These are phyloP conservation scores for Graphilbum fragrans DNA, from an alignment of 2,329 filamentous ascomycete species.

Conservation along the genomic window DNA sequence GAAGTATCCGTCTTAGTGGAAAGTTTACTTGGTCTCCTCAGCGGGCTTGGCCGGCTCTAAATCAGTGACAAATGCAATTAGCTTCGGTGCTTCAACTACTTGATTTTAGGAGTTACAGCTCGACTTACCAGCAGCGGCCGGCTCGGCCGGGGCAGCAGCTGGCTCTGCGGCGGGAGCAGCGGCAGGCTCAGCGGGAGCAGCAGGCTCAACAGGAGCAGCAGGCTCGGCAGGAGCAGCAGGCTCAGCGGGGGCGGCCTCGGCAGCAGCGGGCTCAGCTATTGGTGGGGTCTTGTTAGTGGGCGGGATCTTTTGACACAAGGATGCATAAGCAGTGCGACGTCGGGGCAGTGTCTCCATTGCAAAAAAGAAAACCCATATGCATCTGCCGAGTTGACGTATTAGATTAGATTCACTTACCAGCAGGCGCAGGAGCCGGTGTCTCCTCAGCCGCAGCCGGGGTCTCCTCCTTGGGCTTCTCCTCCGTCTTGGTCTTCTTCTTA, in stretches of 20 bases:
- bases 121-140: conserved; percentile 18
- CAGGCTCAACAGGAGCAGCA: too few species aligned
- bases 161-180: conserved; percentile 9
- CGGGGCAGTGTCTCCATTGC: too few species aligned
- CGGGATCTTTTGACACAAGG: too few species aligned
- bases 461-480: conserved; percentile 15
- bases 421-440: conserved; percentile 15
- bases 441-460: conserved; percentile 11
- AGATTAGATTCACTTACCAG: too few species aligned
- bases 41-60: not conserved
- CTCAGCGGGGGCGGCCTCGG: conserved; percentile 9
- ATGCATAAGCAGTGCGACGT: not conserved
- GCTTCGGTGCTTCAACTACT: not conserved
- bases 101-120: too few species aligned
- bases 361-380: too few species aligned
- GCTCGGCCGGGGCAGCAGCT: conserved; percentile 15
- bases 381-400: too few species aligned
- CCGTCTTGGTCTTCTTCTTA: conserved; percentile 28
- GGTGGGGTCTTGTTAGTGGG: not conserved
- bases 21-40: conserved; percentile 2
- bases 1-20: too few species aligned
- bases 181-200: conserved; percentile 10
- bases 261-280: conserved; percentile 5
- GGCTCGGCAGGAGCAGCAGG: too few species aligned
- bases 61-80: not conserved